These are phyloP conservation scores for Fragaria nilgerrensis DNA, from an alignment of 306 rosid species.

Conservation along the genomic window DNA sequence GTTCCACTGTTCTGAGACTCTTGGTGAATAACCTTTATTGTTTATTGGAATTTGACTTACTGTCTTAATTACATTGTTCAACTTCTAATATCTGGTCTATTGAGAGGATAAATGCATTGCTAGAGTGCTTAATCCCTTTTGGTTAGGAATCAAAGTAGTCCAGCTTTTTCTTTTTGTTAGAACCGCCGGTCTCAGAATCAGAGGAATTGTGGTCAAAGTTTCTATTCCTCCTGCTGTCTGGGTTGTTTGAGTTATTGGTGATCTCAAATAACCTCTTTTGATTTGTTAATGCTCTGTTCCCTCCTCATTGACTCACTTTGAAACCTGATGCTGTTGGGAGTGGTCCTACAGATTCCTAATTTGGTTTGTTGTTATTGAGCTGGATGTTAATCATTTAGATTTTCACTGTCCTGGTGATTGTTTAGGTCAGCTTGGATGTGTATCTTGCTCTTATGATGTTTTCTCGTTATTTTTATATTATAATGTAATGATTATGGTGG, in stretches of 20 bases:
- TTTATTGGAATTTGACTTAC: not conserved
- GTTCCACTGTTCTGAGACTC: not conserved
- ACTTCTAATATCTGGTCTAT: not conserved
- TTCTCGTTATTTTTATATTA: not conserved
- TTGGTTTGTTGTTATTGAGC: not conserved
- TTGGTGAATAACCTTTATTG: not conserved
- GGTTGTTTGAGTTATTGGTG: not conserved
- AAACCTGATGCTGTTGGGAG: not conserved
- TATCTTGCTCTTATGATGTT: not conserved
- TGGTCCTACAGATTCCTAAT: not conserved
- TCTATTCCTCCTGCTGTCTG: no score
- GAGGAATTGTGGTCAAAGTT: not conserved
- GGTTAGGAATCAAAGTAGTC: not conserved
- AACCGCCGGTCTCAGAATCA: not conserved
- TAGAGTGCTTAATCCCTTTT: not conserved
- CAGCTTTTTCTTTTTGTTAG: not conserved
- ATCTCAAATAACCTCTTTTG: not conserved
- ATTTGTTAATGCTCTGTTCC: not conserved
- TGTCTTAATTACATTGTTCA: not conserved
- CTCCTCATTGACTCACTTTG: not conserved
- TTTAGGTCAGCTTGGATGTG: not conserved
- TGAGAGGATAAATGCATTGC: not conserved
- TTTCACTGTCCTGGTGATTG: not conserved
- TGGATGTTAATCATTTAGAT: not conserved
- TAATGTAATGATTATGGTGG: not conserved